Conservation (phyloP, 1,284 basidiomycete genomes). For the Inonotus hispidus region DNA sequence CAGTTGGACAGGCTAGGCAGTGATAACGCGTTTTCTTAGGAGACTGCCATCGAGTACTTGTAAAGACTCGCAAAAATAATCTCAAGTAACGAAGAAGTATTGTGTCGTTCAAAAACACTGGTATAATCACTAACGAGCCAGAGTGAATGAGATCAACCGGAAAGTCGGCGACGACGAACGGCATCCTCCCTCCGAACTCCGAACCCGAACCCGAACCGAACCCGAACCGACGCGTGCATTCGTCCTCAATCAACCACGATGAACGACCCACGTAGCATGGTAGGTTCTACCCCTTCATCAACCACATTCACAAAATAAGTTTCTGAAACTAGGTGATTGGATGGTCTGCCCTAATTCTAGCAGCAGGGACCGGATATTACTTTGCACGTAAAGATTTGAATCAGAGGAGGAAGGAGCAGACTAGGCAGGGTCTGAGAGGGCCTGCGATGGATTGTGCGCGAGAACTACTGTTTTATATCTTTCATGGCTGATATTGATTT, state of each 20-base stretch:
- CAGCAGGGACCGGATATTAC: constrained; percentile 42
- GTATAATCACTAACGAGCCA: too few species aligned
- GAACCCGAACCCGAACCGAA: too few species aligned
- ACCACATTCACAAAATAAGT: background rate
- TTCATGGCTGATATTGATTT: background rate
- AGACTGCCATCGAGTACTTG: background rate
- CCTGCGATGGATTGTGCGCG: constrained; percentile 37
- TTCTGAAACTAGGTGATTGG: constrained; percentile 28
- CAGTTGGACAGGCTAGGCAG: background rate
- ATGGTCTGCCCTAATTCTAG: constrained; percentile 37
- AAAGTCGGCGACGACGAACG: too few species aligned
- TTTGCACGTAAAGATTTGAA: constrained; percentile 41
- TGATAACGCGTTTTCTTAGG: background rate
- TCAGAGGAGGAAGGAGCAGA: constrained; percentile 32
- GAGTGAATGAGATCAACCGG: too few species aligned
- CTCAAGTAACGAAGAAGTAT: too few species aligned
- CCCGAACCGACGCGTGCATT: too few species aligned
- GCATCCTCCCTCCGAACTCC: too few species aligned
- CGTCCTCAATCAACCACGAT: background rate
- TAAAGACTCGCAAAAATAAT: background rate
- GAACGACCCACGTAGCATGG: constrained; percentile 31
- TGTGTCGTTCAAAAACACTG: too few species aligned
- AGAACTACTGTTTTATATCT: too few species aligned
- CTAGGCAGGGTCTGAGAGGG: constrained; percentile 29
- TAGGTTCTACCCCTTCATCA: constrained; percentile 19